phyloP scores from a whole-genome alignment of 2,329 filamentous ascomycete species.

The Chaetomiaceae sp. region DNA sequence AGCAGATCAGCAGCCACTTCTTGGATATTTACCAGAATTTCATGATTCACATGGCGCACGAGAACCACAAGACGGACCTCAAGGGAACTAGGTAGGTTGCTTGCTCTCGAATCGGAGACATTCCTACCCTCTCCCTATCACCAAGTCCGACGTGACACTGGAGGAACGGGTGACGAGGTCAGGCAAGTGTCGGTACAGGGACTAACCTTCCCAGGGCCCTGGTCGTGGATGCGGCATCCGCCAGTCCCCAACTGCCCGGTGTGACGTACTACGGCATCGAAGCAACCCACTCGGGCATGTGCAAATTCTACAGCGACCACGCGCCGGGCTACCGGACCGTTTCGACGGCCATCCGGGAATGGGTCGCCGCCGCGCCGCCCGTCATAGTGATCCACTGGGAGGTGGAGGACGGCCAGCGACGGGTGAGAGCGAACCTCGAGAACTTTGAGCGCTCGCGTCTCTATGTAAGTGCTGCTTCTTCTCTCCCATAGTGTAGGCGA shows the following conservation, averaged over 20 bases:
- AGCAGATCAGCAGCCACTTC: slow-evolving; percentile 69
- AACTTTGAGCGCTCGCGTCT: slow-evolving; percentile 40
- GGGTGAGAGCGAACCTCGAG: slow-evolving; percentile 38
- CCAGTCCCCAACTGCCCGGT: slow-evolving; percentile 61
- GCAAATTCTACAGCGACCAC: slow-evolving; percentile 59
- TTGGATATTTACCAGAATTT: slow-evolving; percentile 65
- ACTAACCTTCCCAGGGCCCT: slow-evolving; percentile 36
- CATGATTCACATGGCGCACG: slow-evolving; percentile 70
- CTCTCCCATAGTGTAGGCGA: too few relatives aligned
- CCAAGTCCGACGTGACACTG: background rate
- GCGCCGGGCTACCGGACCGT: slow-evolving; percentile 59
- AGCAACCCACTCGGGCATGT: slow-evolving; percentile 64
- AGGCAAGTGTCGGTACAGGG: background rate
- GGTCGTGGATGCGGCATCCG: slow-evolving; percentile 65
- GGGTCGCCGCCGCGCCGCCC: slow-evolving; percentile 47
- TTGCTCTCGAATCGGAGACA: background rate
- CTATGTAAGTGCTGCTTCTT: slow-evolving; percentile 36
- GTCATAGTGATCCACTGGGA: slow-evolving; percentile 54
- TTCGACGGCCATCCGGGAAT: slow-evolving; percentile 43
- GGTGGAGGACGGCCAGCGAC: slow-evolving; percentile 50
- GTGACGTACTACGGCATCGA: slow-evolving; percentile 71
- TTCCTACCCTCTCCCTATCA: background rate
- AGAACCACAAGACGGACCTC: slow-evolving; percentile 64
- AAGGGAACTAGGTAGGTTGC: slow-evolving; percentile 50
- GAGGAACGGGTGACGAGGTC: background rate